Evolutionary conservation across 192 early-diverging fungal genomes (phyloP), one percentile per base, ranked within the genome.

Genomic region (Phycomyces nitens): DNA sequence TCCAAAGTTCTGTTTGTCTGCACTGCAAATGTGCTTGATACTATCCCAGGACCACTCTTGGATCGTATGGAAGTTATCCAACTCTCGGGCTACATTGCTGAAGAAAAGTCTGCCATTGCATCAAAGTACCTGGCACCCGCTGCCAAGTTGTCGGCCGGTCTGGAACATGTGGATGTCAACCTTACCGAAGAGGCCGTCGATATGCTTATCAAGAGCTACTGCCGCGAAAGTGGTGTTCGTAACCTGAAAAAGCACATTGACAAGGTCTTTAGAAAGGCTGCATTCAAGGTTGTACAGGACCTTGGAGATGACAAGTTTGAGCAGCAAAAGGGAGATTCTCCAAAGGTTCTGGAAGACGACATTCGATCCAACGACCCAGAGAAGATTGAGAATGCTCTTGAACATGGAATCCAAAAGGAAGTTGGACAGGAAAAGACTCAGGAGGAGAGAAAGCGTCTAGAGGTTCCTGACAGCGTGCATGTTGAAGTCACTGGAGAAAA

Each of bases 21-120:
- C 79, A 99, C 97, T 1, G 97, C 97, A 44, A 99, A 99, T 64
- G 87, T 92, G 15, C 82, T 94, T 5, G 97, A 99, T 47, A 99
- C 97, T 9, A 99, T 99, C 42, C 97, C 97, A 5, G 93, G 85
- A 8, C 97, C 97, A 42, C 82, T 99, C n/a, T 80, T 98, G 20
- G 97, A 99, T 82, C 90, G 97, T 55, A 99, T 99, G 97, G 97
- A 99, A 75, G 86, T 97, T 5, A 99, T 99, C 59, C 84, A 89
- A 21, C 84, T 99, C 12, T 94, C 93, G 43, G 97, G 92, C 12
- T 94, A 94, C 62, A 77, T 94, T 64, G 88, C 90, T 3, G 89
- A 93, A 66, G 91, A 93, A 77, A 92, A 92, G 69, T 84, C 93
- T 0, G 91, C 94, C n/a, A 99, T 99, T 74, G 94, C 94, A n/a